A percentile compares a stretch with the other conserved stretches of the same genome.
phyloP scores from a whole-genome alignment of 768 basidiomycete genomes.

The Boletus sp. region DNA sequence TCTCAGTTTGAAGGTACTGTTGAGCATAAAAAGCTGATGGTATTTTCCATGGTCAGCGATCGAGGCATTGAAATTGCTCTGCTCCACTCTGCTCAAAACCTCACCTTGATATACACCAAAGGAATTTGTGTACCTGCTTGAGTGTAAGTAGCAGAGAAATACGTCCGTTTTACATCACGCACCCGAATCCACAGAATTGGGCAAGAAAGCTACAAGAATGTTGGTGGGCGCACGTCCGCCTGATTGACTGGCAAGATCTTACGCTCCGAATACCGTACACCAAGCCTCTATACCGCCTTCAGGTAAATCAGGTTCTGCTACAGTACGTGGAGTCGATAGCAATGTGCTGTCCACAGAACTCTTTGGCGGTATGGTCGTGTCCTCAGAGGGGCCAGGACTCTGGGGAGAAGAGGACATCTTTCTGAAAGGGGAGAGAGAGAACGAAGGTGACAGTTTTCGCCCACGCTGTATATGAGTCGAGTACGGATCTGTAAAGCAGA shows the following conservation, averaged over 20 bases:
- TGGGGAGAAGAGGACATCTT: neutral
- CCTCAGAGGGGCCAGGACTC: neutral
- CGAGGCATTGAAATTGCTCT: slow-evolving; percentile 22
- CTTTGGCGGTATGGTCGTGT: neutral
- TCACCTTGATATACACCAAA: slow-evolving; percentile 32
- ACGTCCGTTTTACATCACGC: neutral
- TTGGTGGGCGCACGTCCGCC: neutral
- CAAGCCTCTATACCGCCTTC: slow-evolving; percentile 22
- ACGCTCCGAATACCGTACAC: slow-evolving; percentile 29
- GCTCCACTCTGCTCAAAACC: neutral
- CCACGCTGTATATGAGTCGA: too few relatives aligned
- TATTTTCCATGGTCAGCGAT: neutral
- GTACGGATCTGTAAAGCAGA: too few relatives aligned
- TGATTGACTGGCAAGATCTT: neutral
- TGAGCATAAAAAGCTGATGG: slow-evolving; percentile 22
- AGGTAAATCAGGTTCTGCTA: slow-evolving; percentile 1
- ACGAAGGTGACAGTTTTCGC: neutral
- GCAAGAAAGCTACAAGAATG: slow-evolving; percentile 21
- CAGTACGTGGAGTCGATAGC: neutral
- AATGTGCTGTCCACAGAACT: neutral
- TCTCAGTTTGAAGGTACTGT: slow-evolving; percentile 21
- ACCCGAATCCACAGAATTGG: slow-evolving; percentile 29
- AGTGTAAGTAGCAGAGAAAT: neutral
- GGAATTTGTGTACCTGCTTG: slow-evolving; percentile 15
- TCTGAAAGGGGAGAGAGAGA: neutral